These are phyloP conservation scores for Spergularia azorica DNA, from an alignment of 179 eudicot species.

Conservation along the genomic window DNA sequence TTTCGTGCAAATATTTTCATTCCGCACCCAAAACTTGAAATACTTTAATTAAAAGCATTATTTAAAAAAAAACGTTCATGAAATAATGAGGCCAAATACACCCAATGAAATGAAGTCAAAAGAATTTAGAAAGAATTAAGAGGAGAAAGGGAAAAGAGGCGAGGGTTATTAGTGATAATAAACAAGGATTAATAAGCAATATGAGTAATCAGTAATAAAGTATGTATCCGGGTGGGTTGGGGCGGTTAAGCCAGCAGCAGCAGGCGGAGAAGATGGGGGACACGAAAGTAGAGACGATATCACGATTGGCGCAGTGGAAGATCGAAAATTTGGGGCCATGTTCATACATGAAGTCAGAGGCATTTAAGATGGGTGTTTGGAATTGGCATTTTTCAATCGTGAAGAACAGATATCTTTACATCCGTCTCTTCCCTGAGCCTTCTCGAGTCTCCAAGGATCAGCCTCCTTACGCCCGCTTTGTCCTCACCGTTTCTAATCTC, in stretches of 20 bases:
- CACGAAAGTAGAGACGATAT: slow-evolving; percentile 79
- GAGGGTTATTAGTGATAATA: too few relatives aligned
- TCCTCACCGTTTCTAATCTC: slow-evolving; percentile 54
- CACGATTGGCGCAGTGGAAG: slow-evolving; percentile 81
- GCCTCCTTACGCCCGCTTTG: slow-evolving; percentile 73
- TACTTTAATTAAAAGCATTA: too few relatives aligned
- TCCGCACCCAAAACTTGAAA: too few relatives aligned
- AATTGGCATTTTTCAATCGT: slow-evolving; percentile 82
- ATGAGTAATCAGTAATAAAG: too few relatives aligned
- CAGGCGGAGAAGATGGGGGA: slow-evolving; percentile 41
- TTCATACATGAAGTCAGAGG: slow-evolving; percentile 67
- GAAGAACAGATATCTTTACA: slow-evolving; percentile 58
- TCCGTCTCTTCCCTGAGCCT: slow-evolving; percentile 72
- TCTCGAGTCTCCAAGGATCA: slow-evolving; percentile 53
- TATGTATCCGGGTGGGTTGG: slow-evolving; percentile 22
- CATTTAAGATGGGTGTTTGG: slow-evolving; percentile 78
- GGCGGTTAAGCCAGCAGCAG: slow-evolving; percentile 11
- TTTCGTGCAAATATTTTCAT: too few relatives aligned
- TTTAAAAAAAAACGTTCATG: too few relatives aligned
- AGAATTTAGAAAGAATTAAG: too few relatives aligned
- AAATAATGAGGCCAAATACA: too few relatives aligned
- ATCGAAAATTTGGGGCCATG: slow-evolving; percentile 73
- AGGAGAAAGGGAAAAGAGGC: too few relatives aligned
- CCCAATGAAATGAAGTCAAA: too few relatives aligned
- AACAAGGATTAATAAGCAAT: too few relatives aligned